Conservation (phyloP, 495 filamentous ascomycete genomes). For the Hypoxylon crocopeplum region DNA sequence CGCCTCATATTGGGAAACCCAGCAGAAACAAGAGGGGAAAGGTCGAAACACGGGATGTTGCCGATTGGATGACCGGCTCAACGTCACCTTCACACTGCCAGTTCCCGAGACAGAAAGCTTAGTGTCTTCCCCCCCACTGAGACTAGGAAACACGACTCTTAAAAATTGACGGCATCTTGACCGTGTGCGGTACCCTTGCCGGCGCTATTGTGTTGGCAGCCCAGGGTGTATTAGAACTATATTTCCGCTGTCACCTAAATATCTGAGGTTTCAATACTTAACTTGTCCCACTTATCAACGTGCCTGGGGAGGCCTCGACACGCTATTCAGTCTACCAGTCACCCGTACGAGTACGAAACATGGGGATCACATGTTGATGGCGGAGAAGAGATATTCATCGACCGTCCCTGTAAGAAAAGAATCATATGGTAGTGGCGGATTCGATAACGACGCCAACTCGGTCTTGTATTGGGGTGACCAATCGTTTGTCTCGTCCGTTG, state of each 20-base stretch:
- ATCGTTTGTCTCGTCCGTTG: not conserved
- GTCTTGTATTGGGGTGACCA: conserved; percentile 24
- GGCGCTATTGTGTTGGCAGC: conserved; percentile 19
- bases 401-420: not conserved
- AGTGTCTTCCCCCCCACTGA: conserved; percentile 28
- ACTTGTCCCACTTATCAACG: conserved; percentile 17
- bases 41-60: conserved; percentile 20
- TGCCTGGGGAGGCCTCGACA: conserved; percentile 17
- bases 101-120: conserved; percentile 40
- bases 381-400: conserved; percentile 8
- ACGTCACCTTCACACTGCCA: conserved; percentile 30
- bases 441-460: conserved; percentile 10
- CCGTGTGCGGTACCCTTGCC: conserved; percentile 21
- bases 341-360: conserved; percentile 22
- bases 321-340: conserved; percentile 5
- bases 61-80: conserved; percentile 31
- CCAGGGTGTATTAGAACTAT: conserved; percentile 1
- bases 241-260: conserved; percentile 14
- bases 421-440: conserved; percentile 3
- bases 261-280: conserved; percentile 24
- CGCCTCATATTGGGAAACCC: conserved; percentile 14
- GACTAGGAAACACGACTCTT: conserved; percentile 22
- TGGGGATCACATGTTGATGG: conserved; percentile 15
- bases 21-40: conserved; percentile 18
- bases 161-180: conserved; percentile 18